Evolutionary conservation across 768 basidiomycete genomes (phyloP).

Genomic region (Russula abietina): DNA sequence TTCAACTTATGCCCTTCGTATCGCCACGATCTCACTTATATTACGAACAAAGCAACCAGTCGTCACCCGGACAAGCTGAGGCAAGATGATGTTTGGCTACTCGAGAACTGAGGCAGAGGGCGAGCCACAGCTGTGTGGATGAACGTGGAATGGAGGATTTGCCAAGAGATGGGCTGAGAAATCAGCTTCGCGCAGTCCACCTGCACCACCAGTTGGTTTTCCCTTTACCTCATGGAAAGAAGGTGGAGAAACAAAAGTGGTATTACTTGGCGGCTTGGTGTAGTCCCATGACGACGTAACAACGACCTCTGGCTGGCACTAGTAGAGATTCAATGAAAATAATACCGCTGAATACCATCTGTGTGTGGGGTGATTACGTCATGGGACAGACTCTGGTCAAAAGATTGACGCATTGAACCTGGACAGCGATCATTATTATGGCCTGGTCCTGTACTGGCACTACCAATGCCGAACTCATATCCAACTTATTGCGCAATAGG

Average conservation of each 20-base stretch:
- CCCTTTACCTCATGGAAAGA: background rate
- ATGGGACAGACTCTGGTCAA: too few species aligned
- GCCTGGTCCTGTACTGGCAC: conserved; percentile 75
- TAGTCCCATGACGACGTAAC: conserved; percentile 40
- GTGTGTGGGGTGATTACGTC: background rate
- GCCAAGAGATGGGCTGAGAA: background rate
- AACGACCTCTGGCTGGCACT: conserved; percentile 40
- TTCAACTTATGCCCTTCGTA: conserved; percentile 31
- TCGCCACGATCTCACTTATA: conserved; percentile 27
- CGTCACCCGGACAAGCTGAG: conserved; percentile 35
- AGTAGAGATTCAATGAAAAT: conserved; percentile 29
- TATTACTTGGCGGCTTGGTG: conserved; percentile 35
- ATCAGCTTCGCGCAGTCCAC: too few species aligned
- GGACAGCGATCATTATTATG: conserved; percentile 52
- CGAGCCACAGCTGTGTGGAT: background rate
- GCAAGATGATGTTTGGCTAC: conserved; percentile 38
- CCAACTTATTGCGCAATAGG: conserved; percentile 50
- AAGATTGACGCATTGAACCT: background rate
- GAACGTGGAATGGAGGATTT: background rate
- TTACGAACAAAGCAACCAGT: conserved; percentile 34
- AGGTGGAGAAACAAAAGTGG: background rate
- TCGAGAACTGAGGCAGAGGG: conserved; percentile 24
- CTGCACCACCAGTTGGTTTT: background rate
- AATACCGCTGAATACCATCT: too few species aligned
- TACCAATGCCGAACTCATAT: conserved; percentile 66